Base-by-base conservation (phyloP, 2,329 filamentous ascomycete genomes). In the Fusarium sp. region DNA sequence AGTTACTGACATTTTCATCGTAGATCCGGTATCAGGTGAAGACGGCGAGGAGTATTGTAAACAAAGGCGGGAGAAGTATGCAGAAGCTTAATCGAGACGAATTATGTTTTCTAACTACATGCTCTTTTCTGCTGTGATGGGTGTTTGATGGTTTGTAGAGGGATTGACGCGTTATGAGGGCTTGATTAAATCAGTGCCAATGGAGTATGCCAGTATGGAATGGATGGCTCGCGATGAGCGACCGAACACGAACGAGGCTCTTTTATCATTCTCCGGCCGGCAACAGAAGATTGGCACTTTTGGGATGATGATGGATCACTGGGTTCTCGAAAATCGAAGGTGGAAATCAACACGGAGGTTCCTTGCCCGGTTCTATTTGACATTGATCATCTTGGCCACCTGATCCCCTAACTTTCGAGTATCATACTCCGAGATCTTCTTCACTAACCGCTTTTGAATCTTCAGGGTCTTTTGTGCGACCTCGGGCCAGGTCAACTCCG, bases 381-480 rank as follows among this genome's bases (percentile, higher is more conserved):
- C 42, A 38, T 49, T 46, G 24, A 64, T 58, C 51, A 64, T 49
- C 38, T 58, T 59, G 9, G 38, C 29, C 3, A 64, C 22, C 31
- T 36, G 33, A 20, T 58, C 53, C 1, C 62, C 51, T 6, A 64
- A 14, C 12, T 14, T 56, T 14, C 51, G 29, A 49, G 51, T 49
- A 17, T 64, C 62, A 36, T 49, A 49, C 22, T 16, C 40, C 1
- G 38, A 20, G 2, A 64, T 17, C 31, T 36, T 46, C 22, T 38
- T 17, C 5, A 58, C 62, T 8, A 64, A 16, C 12, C 62, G 62
- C n/a, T 11, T 33, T 20, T 64, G 62, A 14, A 46, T 58, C 31
- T 27, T 22, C 1, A 64, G n/a, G 9, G 33, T 36, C 62, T n/a
- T 27, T 4, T 49, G n/a, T 0, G 55, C 55, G 10, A 64, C 62